Conservation (phyloP, 129 eudicot species). For the Oenanthe sinensis region DNA sequence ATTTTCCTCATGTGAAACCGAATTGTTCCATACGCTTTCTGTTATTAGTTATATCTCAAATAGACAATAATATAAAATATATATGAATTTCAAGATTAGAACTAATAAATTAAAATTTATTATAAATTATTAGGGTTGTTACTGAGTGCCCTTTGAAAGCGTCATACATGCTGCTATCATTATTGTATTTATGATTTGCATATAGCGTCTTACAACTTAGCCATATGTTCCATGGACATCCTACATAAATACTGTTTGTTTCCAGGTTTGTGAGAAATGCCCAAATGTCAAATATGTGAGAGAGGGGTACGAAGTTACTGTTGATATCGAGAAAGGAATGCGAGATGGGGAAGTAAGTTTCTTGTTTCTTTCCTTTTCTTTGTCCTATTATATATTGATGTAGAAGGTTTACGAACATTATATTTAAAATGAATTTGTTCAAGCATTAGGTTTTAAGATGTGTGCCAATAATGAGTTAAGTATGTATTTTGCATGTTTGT, state of each 20-base stretch:
- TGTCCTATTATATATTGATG: neutral
- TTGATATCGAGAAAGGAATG: conserved; percentile 98
- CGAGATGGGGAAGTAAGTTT: conserved; percentile 86
- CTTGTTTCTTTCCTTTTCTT: neutral
- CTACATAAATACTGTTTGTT: conserved; percentile 1
- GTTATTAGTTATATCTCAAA: neutral
- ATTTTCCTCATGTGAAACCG: neutral
- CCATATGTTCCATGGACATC: neutral
- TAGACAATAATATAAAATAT: neutral
- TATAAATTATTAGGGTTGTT: neutral
- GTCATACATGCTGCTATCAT: neutral
- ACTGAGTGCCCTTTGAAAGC: neutral
- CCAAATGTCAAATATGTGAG: conserved; percentile 81
- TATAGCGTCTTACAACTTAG: neutral
- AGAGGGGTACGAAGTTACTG: conserved; percentile 80
- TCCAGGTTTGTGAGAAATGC: conserved; percentile 95
- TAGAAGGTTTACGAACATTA: neutral
- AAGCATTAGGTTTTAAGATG: neutral
- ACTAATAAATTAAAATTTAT: neutral
- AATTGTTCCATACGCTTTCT: neutral
- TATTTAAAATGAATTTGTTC: neutral
- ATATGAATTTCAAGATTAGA: neutral
- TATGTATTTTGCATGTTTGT: neutral
- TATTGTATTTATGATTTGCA: neutral
- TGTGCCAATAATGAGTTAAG: neutral